These are phyloP conservation scores for Ophiosphaerella herpotricha DNA, from an alignment of 2,329 filamentous ascomycete genomes.

Conservation along the genomic window DNA sequence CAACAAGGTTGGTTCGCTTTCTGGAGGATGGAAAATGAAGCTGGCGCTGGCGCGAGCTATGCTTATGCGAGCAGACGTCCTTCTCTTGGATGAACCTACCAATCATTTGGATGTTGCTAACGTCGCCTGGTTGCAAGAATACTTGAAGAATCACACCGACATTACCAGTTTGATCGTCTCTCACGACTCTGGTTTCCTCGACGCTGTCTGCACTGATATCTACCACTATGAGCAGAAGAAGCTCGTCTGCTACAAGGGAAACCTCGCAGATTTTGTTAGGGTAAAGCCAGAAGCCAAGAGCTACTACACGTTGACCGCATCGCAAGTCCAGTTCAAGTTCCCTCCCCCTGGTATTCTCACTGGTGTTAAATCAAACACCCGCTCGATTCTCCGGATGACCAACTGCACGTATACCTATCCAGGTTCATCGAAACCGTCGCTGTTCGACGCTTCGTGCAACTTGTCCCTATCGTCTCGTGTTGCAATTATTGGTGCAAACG, in stretches of 20 bases:
- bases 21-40: constrained; percentile 99
- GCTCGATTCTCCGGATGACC: constrained; percentile 93
- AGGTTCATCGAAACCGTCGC: constrained; percentile 83
- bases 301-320: constrained; percentile 93
- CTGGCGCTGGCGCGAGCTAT: constrained; percentile 92
- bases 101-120: constrained; percentile 98
- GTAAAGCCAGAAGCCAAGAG: constrained; percentile 92
- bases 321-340: constrained; percentile 95
- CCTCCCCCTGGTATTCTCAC: constrained; percentile 91
- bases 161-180: constrained; percentile 98
- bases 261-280: constrained; percentile 82
- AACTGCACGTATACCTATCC: constrained; percentile 94
- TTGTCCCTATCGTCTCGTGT: constrained; percentile 88
- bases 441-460: constrained; percentile 83
- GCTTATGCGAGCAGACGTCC: constrained; percentile 94
- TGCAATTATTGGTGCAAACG: constrained; percentile 95
- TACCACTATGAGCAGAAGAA: constrained; percentile 99
- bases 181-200: constrained; percentile 97
- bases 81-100: constrained; percentile 96
- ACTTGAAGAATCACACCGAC: constrained; percentile 92
- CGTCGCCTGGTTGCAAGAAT: constrained; percentile 93
- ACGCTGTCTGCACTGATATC: constrained; percentile 97
- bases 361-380: constrained; percentile 92
- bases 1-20: constrained; percentile 89
- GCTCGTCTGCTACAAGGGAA: constrained; percentile 82